Evolutionary conservation across 2,329 filamentous ascomycete species (phyloP).

Genomic region (Paecilomyces variotii): DNA sequence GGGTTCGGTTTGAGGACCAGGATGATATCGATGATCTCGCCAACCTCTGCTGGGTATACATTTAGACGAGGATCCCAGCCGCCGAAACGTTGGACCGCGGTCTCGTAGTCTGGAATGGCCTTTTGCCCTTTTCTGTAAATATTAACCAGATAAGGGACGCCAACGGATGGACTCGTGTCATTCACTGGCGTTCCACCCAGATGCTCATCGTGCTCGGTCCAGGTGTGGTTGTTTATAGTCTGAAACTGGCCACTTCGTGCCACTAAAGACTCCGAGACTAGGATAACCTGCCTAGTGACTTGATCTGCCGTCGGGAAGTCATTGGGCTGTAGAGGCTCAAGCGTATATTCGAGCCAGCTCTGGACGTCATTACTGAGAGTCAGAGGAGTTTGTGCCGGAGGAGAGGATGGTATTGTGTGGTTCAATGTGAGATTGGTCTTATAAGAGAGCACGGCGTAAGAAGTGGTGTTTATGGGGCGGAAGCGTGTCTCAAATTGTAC

Average conservation of each 20-base stretch:
- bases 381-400: conserved; percentile 6
- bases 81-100: conserved; percentile 25
- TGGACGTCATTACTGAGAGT: conserved; percentile 10
- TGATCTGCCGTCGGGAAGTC: conserved; percentile 28
- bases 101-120: conserved; percentile 34
- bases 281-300: conserved; percentile 5
- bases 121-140: conserved; percentile 35
- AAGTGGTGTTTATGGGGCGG: conserved; percentile 15
- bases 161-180: conserved; percentile 21
- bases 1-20: conserved; percentile 28
- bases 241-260: conserved; percentile 11
- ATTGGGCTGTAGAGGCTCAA: neutral
- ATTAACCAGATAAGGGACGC: conserved; percentile 38
- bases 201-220: neutral
- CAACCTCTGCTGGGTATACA: conserved; percentile 36
- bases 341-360: conserved; percentile 5
- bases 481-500: conserved; percentile 26
- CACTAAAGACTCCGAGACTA: neutral
- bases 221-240: conserved; percentile 35
- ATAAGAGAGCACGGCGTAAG: conserved; percentile 20
- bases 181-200: conserved; percentile 42
- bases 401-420: neutral
- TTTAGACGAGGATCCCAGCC: conserved; percentile 37
- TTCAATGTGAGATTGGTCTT: conserved; percentile 1
- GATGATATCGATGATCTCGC: conserved; percentile 41